Conservation (phyloP, 2,329 filamentous ascomycete genomes). For the Neoarthrinium moseri region DNA sequence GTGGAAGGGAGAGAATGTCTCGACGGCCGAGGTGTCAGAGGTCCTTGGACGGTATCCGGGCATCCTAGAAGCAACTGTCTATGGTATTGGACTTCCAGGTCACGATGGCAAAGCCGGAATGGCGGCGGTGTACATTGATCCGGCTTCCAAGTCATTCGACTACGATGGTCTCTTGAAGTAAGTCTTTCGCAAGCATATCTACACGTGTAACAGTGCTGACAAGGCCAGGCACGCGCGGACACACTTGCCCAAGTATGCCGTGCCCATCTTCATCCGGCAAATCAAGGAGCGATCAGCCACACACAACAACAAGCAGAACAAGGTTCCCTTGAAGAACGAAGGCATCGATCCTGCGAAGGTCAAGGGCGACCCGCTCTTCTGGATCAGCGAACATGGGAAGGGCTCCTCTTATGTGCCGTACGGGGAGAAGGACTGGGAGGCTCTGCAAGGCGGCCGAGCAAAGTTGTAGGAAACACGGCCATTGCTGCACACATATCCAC, state of each 20-base stretch:
- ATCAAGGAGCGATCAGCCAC: conserved; percentile 58
- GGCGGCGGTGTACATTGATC: conserved; percentile 57
- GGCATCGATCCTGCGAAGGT: conserved; percentile 59
- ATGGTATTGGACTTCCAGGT: conserved; percentile 63
- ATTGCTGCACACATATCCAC: neutral
- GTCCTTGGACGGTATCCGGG: conserved; percentile 58
- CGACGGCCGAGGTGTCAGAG: conserved; percentile 65
- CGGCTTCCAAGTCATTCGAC: conserved; percentile 51
- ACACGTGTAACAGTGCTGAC: neutral
- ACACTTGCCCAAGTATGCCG: conserved; percentile 69
- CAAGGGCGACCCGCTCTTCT: conserved; percentile 40
- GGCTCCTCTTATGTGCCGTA: conserved; percentile 59
- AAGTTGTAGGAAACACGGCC: conserved; percentile 36
- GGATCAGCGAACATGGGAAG: conserved; percentile 60
- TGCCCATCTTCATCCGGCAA: conserved; percentile 70
- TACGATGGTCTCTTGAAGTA: conserved; percentile 57
- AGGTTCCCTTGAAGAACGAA: conserved; percentile 66
- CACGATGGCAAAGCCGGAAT: conserved; percentile 70
- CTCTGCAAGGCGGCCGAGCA: conserved; percentile 40
- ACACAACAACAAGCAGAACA: conserved; percentile 81
- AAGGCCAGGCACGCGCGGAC: conserved; percentile 47
- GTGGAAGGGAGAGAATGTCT: conserved; percentile 72
- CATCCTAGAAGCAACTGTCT: conserved; percentile 67
- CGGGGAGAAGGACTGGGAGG: conserved; percentile 56
- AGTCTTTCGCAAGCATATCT: conserved; percentile 9